Evolutionary conservation across 495 filamentous ascomycete species (phyloP).

Genomic region (Talaromyces borbonicus): DNA sequence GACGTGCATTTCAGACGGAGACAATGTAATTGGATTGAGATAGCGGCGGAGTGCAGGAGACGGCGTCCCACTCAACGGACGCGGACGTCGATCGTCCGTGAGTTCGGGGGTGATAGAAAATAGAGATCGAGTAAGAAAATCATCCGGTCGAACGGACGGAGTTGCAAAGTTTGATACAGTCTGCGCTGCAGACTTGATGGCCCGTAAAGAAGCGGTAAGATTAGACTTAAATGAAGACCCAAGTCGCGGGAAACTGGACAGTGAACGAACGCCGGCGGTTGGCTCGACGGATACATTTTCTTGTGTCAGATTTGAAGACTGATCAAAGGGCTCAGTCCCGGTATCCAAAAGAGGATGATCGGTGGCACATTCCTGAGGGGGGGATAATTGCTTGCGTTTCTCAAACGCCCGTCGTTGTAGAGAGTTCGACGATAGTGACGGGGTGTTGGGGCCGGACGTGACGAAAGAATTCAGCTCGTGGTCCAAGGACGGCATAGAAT

Average conservation of each 20-base stretch:
- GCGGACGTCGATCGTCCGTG: constrained; percentile 81
- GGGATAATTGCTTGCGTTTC: constrained; percentile 31
- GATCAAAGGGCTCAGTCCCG: constrained; percentile 12
- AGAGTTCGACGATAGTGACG: constrained; percentile 22
- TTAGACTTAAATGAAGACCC: constrained; percentile 77
- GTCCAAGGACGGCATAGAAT: constrained; percentile 54
- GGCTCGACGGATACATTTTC: background rate
- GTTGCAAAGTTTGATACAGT: constrained; percentile 69
- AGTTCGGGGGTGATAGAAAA: constrained; percentile 70
- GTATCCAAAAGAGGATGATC: constrained; percentile 47
- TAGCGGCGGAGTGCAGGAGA: constrained; percentile 85
- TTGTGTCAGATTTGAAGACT: background rate
- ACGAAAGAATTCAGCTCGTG: constrained; percentile 37
- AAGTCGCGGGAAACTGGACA: constrained; percentile 27
- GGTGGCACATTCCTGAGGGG: constrained; percentile 41
- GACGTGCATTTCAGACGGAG: constrained; percentile 56
- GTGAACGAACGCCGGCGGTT: background rate
- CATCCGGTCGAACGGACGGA: constrained; percentile 69
- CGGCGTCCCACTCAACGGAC: constrained; percentile 62
- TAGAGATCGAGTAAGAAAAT: constrained; percentile 80
- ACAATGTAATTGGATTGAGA: constrained; percentile 69
- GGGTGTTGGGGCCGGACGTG: constrained; percentile 28
- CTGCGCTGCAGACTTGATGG: constrained; percentile 74
- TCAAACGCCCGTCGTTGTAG: constrained; percentile 33
- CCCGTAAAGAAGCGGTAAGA: constrained; percentile 81